phyloP scores from a whole-genome alignment of 2,329 filamentous ascomycete species.

The Trichothecium sympodiale region DNA sequence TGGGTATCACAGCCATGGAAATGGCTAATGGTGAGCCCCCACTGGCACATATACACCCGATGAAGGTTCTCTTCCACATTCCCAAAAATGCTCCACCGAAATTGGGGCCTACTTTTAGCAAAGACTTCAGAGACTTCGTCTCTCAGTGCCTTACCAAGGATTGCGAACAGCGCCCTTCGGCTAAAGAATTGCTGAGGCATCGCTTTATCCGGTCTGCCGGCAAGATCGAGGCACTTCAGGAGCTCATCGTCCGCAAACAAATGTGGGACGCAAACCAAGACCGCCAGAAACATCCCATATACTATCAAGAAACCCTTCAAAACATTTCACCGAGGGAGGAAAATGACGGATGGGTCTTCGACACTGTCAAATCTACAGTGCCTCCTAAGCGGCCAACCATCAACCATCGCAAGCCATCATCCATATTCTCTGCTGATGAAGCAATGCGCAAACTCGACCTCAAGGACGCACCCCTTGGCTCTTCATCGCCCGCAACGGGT shows the following conservation, averaged over 20 bases:
- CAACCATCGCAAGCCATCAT: conserved; percentile 41
- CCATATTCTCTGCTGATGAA: conserved; percentile 47
- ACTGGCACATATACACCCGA: conserved; percentile 73
- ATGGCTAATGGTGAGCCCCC: conserved; percentile 84
- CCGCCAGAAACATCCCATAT: conserved; percentile 60
- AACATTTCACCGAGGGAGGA: conserved; percentile 56
- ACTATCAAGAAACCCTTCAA: conserved; percentile 87
- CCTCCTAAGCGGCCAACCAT: conserved; percentile 41
- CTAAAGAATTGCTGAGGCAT: conserved; percentile 79
- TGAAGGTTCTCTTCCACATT: conserved; percentile 89
- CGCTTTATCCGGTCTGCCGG: conserved; percentile 80
- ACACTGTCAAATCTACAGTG: conserved; percentile 70
- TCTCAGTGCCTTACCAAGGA: conserved; percentile 87
- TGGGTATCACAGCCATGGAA: conserved; percentile 87
- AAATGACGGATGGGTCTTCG: conserved; percentile 88
- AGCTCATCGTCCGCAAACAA: conserved; percentile 73
- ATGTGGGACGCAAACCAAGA: conserved; percentile 68
- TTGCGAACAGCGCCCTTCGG: conserved; percentile 70
- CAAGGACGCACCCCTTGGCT: conserved; percentile 48
- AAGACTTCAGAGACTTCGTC: conserved; percentile 90
- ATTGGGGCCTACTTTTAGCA: conserved; percentile 76
- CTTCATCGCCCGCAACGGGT: conserved; percentile 37
- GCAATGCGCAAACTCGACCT: conserved; percentile 48
- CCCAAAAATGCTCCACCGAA: conserved; percentile 78
- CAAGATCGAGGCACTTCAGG: conserved; percentile 78